Conservation (phyloP, 768 basidiomycete species). For the Rhizopogon roseolus region DNA sequence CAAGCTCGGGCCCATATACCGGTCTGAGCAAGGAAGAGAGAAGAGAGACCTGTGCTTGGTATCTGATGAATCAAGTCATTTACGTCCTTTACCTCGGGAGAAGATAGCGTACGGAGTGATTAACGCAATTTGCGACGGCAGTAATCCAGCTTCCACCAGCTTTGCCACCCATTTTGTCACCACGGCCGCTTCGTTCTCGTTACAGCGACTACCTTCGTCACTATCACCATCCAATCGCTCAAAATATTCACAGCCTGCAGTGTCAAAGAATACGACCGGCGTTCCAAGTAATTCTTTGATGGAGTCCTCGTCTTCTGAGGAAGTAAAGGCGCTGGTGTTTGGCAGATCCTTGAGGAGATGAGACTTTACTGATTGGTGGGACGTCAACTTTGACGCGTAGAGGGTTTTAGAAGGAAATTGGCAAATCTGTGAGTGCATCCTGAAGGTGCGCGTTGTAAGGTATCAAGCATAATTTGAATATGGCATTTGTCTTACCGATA, state of each 20-base stretch:
- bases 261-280: conserved; percentile 92
- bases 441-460: conserved; percentile 21
- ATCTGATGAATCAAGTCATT: conserved; percentile 37
- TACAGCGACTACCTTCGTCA: conserved; percentile 89
- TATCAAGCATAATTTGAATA: not conserved
- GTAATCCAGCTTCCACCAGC: conserved; percentile 64
- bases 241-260: conserved; percentile 89
- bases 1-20: conserved; percentile 60
- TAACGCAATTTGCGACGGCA: conserved; percentile 73
- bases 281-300: conserved; percentile 66
- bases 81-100: not conserved
- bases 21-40: conserved; percentile 75
- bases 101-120: conserved; percentile 69
- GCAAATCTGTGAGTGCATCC: conserved; percentile 88
- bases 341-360: conserved; percentile 74
- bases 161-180: conserved; percentile 80
- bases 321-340: conserved; percentile 33
- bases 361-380: conserved; percentile 64
- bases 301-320: conserved; percentile 53
- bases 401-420: conserved; percentile 80
- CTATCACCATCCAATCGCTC: conserved; percentile 73
- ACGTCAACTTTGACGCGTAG: conserved; percentile 66
- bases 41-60: conserved; percentile 91
- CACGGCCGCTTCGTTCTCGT: conserved; percentile 91
- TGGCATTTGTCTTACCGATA: conserved; percentile 54